Conservation (phyloP, 495 filamentous ascomycete species). For the Trichoderma gamsii region DNA sequence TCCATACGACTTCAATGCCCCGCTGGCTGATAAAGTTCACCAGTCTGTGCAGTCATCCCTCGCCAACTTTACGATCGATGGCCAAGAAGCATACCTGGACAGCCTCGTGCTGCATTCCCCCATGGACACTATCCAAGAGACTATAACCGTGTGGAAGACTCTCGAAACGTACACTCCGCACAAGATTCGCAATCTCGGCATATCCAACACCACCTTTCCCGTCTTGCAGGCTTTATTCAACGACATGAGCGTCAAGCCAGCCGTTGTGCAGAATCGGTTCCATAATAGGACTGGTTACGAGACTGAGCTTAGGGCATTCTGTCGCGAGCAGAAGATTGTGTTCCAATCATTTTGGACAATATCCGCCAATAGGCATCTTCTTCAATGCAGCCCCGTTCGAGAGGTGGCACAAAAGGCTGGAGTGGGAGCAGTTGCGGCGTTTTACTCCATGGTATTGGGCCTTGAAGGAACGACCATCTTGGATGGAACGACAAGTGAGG, state of each 20-base stretch:
- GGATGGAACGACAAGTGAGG: constrained; percentile 61
- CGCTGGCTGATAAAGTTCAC: constrained; percentile 56
- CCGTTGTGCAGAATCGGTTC: constrained; percentile 71
- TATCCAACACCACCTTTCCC: constrained; percentile 59
- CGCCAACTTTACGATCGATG: constrained; percentile 47
- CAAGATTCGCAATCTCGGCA: constrained; percentile 58
- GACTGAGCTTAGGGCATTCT: constrained; percentile 53
- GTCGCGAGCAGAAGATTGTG: constrained; percentile 49
- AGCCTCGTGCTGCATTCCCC: constrained; percentile 69
- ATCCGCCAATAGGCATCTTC: constrained; percentile 58
- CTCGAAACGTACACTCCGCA: constrained; percentile 60
- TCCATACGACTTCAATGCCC: constrained; percentile 50
- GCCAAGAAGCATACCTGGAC: constrained; percentile 57
- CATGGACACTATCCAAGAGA: constrained; percentile 49
- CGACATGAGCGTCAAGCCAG: constrained; percentile 36
- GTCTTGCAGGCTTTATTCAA: constrained; percentile 47
- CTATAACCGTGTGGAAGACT: constrained; percentile 57
- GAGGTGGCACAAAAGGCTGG: constrained; percentile 45
- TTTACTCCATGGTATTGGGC: constrained; percentile 63
- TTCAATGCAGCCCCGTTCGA: constrained; percentile 45
- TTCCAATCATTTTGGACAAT: constrained; percentile 82
- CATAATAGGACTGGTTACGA: constrained; percentile 57
- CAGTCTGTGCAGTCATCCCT: constrained; percentile 62
- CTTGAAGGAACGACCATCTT: constrained; percentile 54
- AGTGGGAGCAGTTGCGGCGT: constrained; percentile 44